A percentile compares a stretch with the other conserved stretches of the same genome.
Evolutionary conservation across 805 yeast species (phyloP).

Genomic region (Starmerella sp.): DNA sequence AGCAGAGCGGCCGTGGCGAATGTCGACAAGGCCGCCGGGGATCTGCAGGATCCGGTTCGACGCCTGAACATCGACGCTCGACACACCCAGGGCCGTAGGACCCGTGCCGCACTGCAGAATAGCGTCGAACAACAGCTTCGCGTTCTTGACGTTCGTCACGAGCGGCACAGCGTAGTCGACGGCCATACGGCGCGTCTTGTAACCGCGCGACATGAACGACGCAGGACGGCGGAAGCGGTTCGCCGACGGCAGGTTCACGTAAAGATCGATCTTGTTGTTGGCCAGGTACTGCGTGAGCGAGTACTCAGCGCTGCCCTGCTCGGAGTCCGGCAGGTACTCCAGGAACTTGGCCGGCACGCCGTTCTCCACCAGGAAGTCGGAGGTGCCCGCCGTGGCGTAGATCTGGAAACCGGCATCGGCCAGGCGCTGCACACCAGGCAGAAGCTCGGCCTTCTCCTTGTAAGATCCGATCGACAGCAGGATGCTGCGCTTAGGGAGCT

Average conservation of each 20-base stretch:
- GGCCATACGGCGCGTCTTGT: slow-evolving; percentile 98
- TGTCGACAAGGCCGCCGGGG: slow-evolving; percentile 72
- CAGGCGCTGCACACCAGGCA: slow-evolving; percentile 75
- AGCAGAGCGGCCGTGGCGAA: slow-evolving; percentile 57
- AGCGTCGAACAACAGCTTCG: slow-evolving; percentile 90
- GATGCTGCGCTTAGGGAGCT: slow-evolving; percentile 87
- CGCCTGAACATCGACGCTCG: slow-evolving; percentile 77
- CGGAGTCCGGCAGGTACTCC: slow-evolving; percentile 68
- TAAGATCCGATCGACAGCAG: slow-evolving; percentile 89
- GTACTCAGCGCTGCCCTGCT: slow-evolving; percentile 79
- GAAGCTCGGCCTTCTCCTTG: slow-evolving; percentile 87
- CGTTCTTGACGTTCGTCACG: slow-evolving; percentile 95
- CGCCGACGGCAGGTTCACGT: slow-evolving; percentile 91
- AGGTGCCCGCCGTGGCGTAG: slow-evolving; percentile 98
- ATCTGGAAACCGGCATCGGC: slow-evolving; percentile 76
- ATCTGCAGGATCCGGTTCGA: slow-evolving; percentile 71
- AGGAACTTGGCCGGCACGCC: slow-evolving; percentile 87
- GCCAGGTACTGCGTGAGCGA: slow-evolving; percentile 94
- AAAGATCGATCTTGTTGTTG: slow-evolving; percentile 88
- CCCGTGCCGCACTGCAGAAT: slow-evolving; percentile 30
- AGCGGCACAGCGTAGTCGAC: slow-evolving; percentile 96
- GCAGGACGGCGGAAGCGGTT: slow-evolving; percentile 99
- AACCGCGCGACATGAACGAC: slow-evolving; percentile 92
- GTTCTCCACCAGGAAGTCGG: slow-evolving; percentile 94
- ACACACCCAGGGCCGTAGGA: slow-evolving; percentile 38